A percentile compares a stretch with the other conserved stretches of the same genome.
These are phyloP conservation scores for Hirschfeldia incana DNA, from an alignment of 345 rosid genomes.

Conservation along the genomic window DNA sequence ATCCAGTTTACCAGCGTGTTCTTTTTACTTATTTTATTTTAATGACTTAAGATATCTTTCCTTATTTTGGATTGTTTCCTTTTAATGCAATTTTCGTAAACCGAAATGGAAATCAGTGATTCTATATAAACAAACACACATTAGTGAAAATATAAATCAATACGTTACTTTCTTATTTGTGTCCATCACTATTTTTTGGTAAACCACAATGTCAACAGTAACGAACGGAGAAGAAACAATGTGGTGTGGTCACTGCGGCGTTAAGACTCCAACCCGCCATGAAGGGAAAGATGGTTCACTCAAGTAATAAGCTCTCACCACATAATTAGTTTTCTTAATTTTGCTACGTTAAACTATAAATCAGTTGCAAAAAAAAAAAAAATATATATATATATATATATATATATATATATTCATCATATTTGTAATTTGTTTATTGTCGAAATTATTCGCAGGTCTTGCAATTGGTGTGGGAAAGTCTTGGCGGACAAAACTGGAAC, in stretches of 20 bases:
- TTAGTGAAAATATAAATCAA: background rate
- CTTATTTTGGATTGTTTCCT: background rate
- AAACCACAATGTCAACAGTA: conserved; percentile 4
- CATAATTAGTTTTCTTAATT: background rate
- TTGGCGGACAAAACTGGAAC: conserved; percentile 22
- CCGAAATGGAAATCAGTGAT: background rate
- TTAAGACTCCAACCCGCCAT: conserved; percentile 12
- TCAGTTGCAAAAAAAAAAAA: no score
- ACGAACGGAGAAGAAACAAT: conserved; percentile 9
- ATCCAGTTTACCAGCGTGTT: background rate
- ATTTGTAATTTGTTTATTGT: background rate
- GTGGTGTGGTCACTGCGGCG: conserved; percentile 38
- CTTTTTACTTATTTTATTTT: background rate
- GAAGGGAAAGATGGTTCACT: conserved; percentile 16
- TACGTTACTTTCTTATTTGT: background rate
- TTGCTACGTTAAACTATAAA: no score
- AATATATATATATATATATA: no score
- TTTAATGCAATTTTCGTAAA: background rate
- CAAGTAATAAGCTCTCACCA: conserved; percentile 20
- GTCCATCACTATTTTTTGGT: background rate
- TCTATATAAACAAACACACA: background rate
- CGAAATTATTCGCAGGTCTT: background rate
- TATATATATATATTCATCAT: no score
- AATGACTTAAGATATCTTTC: background rate
- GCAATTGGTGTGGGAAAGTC: conserved; percentile 23